Evolutionary conservation across 2,329 filamentous ascomycete genomes (phyloP).

Genomic region (Colletotrichum echinochloae): DNA sequence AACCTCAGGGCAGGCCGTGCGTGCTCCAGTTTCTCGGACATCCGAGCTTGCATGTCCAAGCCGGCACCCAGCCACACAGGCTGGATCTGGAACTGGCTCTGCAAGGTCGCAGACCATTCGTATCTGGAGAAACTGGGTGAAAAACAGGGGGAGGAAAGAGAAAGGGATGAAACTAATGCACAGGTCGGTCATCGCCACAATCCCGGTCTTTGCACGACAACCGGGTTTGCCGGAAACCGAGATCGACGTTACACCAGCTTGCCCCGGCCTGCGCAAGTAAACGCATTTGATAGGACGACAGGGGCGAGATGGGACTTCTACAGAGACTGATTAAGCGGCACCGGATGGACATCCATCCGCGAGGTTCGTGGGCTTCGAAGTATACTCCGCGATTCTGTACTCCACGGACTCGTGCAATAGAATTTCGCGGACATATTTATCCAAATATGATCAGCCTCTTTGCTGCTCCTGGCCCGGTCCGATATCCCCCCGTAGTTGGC

Average conservation of each 20-base stretch:
- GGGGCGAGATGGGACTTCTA: too few species aligned
- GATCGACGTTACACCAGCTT: neutral
- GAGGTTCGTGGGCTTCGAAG: neutral
- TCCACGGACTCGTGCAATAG: too few species aligned
- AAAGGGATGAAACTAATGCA: constrained; percentile 31
- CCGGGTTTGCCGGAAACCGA: constrained; percentile 20
- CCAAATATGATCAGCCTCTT: too few species aligned
- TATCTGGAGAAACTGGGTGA: too few species aligned
- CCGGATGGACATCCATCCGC: neutral
- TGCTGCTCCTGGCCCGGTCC: too few species aligned
- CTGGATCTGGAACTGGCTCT: neutral
- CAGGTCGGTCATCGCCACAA: constrained; percentile 30
- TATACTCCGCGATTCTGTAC: neutral
- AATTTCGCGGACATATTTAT: too few species aligned
- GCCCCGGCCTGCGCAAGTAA: neutral
- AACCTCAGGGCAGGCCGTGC: constrained; percentile 9
- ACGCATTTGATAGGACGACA: neutral
- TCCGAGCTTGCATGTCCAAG: constrained; percentile 13
- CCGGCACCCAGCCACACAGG: neutral
- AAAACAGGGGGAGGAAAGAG: too few species aligned
- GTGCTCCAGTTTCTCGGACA: constrained; percentile 24
- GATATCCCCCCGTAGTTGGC: too few species aligned
- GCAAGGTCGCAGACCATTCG: neutral
- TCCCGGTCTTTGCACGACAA: constrained; percentile 17
- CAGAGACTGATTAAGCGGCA: neutral